Conservation (phyloP, 108 stramenopile species). For the Nitzschia inconspicua region DNA sequence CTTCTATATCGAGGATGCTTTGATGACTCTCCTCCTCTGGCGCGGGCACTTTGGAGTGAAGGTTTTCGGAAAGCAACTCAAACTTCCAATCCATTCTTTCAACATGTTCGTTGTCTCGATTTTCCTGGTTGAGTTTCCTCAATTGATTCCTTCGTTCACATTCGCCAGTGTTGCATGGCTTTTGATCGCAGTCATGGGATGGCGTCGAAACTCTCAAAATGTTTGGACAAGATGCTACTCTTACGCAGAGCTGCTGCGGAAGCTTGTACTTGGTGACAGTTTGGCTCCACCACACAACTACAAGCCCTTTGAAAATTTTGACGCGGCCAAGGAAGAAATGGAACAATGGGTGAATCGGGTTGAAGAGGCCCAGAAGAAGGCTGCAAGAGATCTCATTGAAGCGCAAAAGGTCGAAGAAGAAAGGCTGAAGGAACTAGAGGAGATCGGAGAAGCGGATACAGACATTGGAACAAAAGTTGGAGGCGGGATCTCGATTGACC, state of each 20-base stretch:
- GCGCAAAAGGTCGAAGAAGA: constrained; percentile 31
- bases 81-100: constrained; percentile 59
- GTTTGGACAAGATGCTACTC: constrained; percentile 51
- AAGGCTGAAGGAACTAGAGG: constrained; percentile 50
- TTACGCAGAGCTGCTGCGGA: constrained; percentile 35
- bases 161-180: constrained; percentile 44
- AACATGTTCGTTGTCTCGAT: constrained; percentile 42
- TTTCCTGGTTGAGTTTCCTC: constrained; percentile 58
- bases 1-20: constrained; percentile 54
- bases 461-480: constrained; percentile 53
- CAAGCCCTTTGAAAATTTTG: constrained; percentile 41
- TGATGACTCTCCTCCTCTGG: constrained; percentile 64
- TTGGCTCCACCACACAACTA: constrained; percentile 28
- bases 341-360: constrained; percentile 50
- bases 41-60: constrained; percentile 43
- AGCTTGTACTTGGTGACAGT: constrained; percentile 39
- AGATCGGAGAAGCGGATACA: constrained; percentile 44
- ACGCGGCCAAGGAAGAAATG: constrained; percentile 27
- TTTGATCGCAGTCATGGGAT: constrained; percentile 42
- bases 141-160: constrained; percentile 59
- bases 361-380: constrained; percentile 37
- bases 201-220: constrained; percentile 41
- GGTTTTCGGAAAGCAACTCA: constrained; percentile 1
- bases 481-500: constrained; percentile 43
- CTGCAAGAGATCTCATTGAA: not conserved